Conservation (phyloP, 2,329 filamentous ascomycete genomes). For the Beauveria sp. region DNA sequence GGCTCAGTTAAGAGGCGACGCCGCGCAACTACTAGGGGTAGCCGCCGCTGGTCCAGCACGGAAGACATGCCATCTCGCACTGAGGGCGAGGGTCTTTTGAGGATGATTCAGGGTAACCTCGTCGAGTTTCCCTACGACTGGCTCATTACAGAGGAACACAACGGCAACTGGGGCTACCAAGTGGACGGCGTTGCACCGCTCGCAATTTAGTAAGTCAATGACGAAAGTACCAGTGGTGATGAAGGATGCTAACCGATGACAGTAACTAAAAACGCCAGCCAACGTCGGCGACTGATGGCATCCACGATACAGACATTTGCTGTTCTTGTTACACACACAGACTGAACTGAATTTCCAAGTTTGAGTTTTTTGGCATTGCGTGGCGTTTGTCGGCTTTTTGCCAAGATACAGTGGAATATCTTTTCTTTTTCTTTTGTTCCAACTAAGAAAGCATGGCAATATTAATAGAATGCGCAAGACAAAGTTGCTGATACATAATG, state of each 20-base stretch:
- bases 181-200: constrained; percentile 93
- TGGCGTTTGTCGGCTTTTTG: constrained; percentile 1
- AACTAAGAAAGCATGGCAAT: neutral
- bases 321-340: neutral
- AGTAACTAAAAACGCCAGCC: neutral
- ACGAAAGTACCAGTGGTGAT: neutral
- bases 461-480: neutral
- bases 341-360: neutral
- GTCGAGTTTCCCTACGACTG: constrained; percentile 96
- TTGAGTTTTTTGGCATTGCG: constrained; percentile 4
- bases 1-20: constrained; percentile 55
- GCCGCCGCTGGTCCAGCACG: constrained; percentile 53
- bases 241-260: neutral
- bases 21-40: constrained; percentile 63
- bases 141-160: constrained; percentile 83
- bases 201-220: constrained; percentile 79
- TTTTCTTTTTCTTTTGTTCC: constrained; percentile 8
- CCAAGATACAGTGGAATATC: neutral
- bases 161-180: constrained; percentile 93
- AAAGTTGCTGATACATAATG: neutral
- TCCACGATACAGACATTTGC: neutral
- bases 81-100: constrained; percentile 75
- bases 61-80: constrained; percentile 70
- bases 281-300: neutral
- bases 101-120: constrained; percentile 76